Evolutionary conservation across 2,329 filamentous ascomycete species (phyloP).

Genomic region (Fusarium pseudograminearum): DNA sequence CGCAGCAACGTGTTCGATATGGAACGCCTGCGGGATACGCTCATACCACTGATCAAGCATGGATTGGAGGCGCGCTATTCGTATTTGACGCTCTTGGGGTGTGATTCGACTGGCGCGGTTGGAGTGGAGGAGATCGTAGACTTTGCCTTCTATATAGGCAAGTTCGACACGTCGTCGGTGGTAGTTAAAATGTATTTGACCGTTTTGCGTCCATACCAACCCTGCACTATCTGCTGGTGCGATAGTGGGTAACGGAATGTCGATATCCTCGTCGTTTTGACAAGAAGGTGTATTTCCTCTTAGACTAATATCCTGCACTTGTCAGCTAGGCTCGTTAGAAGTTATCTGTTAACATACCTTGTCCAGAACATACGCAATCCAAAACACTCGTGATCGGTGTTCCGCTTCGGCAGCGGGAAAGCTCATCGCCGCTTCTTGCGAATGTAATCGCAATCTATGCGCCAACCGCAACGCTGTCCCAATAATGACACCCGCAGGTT

Average conservation of each 20-base stretch:
- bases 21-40: constrained; percentile 51
- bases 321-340: background rate
- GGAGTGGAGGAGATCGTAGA: constrained; percentile 56
- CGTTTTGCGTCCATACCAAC: constrained; percentile 53
- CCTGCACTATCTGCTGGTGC: constrained; percentile 50
- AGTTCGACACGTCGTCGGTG: constrained; percentile 57
- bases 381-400: constrained; percentile 56
- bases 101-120: constrained; percentile 47
- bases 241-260: constrained; percentile 53
- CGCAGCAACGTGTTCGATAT: constrained; percentile 50
- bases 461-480: constrained; percentile 55
- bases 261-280: constrained; percentile 56
- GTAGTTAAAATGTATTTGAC: constrained; percentile 52
- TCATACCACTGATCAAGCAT: constrained; percentile 55
- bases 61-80: constrained; percentile 46
- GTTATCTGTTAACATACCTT: constrained; percentile 46
- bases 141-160: constrained; percentile 56
- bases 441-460: constrained; percentile 54
- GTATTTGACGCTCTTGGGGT: constrained; percentile 49
- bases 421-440: constrained; percentile 40
- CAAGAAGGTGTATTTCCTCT: constrained; percentile 54
- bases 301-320: constrained; percentile 51
- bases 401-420: constrained; percentile 49
- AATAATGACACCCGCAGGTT: constrained; percentile 54
- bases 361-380: constrained; percentile 57